Evolutionary conservation across 352 stramenopile genomes (phyloP).

Genomic region (Pythium sukuiense): DNA sequence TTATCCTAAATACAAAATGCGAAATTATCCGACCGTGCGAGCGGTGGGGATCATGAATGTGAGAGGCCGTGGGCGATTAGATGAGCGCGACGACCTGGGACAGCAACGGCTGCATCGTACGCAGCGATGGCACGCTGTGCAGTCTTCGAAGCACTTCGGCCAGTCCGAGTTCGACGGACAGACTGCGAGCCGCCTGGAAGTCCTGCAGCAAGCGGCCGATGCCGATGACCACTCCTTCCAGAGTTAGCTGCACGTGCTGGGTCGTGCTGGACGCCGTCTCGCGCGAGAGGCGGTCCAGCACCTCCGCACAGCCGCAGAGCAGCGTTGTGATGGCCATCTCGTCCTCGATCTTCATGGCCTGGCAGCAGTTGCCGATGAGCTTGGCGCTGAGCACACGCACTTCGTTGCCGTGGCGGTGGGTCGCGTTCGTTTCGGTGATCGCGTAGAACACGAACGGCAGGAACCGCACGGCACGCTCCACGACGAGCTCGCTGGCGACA

Average conservation of each 20-base stretch:
- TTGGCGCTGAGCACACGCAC: slow-evolving; percentile 54
- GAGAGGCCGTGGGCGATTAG: slow-evolving; percentile 20
- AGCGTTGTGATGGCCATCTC: slow-evolving; percentile 71
- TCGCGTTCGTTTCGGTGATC: slow-evolving; percentile 40
- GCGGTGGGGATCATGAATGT: background rate
- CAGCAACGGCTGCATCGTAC: slow-evolving; percentile 50
- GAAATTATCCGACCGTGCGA: background rate
- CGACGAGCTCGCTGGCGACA: slow-evolving; percentile 49
- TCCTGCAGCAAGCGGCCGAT: slow-evolving; percentile 64
- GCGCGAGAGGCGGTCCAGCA: slow-evolving; percentile 57
- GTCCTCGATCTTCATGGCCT: slow-evolving; percentile 64
- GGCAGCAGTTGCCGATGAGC: slow-evolving; percentile 73
- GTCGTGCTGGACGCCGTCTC: slow-evolving; percentile 22
- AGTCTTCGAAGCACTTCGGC: slow-evolving; percentile 62
- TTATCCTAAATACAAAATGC: slow-evolving; percentile 20
- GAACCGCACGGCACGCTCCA: slow-evolving; percentile 44
- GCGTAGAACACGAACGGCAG: slow-evolving; percentile 68
- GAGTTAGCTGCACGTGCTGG: slow-evolving; percentile 38
- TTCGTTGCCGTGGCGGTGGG: slow-evolving; percentile 27
- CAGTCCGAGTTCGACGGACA: slow-evolving; percentile 67
- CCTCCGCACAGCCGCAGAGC: slow-evolving; percentile 67
- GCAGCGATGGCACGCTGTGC: slow-evolving; percentile 39
- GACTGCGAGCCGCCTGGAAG: slow-evolving; percentile 53
- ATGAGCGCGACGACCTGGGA: slow-evolving; percentile 67
- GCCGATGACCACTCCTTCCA: slow-evolving; percentile 65